A percentile compares a stretch with the other conserved stretches of the same genome.
These are phyloP conservation scores for Leishmania aethiopica DNA, from an alignment of 208 protist genomes.

Conservation along the genomic window DNA sequence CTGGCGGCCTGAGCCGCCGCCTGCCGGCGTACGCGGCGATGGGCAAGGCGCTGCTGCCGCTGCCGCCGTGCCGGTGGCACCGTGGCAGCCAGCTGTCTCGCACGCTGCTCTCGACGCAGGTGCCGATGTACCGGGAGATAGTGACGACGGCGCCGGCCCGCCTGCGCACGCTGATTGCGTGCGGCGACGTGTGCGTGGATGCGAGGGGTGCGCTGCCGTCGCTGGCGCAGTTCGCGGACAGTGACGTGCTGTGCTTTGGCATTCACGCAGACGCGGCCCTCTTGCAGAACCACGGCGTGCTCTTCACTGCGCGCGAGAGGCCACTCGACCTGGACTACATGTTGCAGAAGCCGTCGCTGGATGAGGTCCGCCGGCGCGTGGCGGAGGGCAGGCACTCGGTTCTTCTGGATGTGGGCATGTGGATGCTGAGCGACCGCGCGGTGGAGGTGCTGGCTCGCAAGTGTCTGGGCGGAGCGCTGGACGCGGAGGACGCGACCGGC, in stretches of 20 bases:
- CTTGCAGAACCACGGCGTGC: slow-evolving; percentile 44
- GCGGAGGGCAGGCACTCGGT: slow-evolving; percentile 13
- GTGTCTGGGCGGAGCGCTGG: slow-evolving; percentile 10
- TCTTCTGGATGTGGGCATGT: slow-evolving; percentile 49
- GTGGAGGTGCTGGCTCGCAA: slow-evolving; percentile 34
- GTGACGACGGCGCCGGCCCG: slow-evolving; percentile 24
- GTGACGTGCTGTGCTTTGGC: slow-evolving; percentile 59
- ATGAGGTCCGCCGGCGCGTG: slow-evolving; percentile 22
- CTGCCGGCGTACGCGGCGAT: slow-evolving; percentile 47
- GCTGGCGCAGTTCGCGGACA: slow-evolving; percentile 25
- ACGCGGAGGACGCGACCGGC: neutral
- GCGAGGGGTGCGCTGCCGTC: slow-evolving; percentile 6
- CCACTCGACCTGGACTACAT: slow-evolving; percentile 44
- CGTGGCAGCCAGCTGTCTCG: slow-evolving; percentile 38
- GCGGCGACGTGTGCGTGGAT: slow-evolving; percentile 45
- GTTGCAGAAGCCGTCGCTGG: slow-evolving; percentile 57
- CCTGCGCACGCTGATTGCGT: slow-evolving; percentile 45
- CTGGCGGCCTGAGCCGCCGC: slow-evolving; percentile 54
- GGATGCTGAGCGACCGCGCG: slow-evolving; percentile 55
- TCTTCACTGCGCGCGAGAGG: slow-evolving; percentile 29
- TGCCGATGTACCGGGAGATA: slow-evolving; percentile 30
- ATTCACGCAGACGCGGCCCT: slow-evolving; percentile 22
- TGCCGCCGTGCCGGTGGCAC: slow-evolving; percentile 37
- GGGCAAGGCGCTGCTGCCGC: slow-evolving; percentile 52
- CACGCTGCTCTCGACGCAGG: slow-evolving; percentile 45